Evolutionary conservation across 2,329 filamentous ascomycete species (phyloP).

Genomic region (Venturia asperata): DNA sequence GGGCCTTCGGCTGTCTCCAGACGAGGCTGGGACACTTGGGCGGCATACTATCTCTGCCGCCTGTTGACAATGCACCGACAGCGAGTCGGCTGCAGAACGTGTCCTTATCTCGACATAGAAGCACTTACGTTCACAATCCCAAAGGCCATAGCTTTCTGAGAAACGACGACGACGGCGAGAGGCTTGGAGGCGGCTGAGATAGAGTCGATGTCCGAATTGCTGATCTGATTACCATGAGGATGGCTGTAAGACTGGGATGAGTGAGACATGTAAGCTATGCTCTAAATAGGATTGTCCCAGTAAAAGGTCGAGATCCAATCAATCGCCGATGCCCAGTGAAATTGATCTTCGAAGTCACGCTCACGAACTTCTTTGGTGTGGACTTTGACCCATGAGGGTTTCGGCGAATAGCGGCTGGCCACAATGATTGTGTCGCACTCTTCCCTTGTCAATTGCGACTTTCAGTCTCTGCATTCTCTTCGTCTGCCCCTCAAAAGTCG

Average conservation of each 20-base stretch:
- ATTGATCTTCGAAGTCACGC: neutral
- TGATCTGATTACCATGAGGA: neutral
- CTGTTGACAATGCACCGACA: neutral
- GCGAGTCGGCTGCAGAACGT: neutral
- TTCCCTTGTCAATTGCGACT: neutral
- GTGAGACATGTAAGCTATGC: neutral
- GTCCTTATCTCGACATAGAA: neutral
- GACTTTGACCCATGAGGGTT: neutral
- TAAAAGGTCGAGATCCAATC: neutral
- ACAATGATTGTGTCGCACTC: too few relatives aligned
- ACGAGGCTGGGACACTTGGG: constrained; percentile 7
- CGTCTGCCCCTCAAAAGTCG: neutral
- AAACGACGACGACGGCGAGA: neutral
- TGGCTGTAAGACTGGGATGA: neutral
- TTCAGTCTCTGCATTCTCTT: neutral
- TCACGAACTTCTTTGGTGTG: neutral
- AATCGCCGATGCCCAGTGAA: neutral
- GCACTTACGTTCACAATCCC: neutral
- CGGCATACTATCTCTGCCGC: constrained; percentile 4
- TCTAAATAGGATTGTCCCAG: neutral
- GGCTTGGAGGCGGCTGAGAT: neutral
- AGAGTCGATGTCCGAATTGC: neutral
- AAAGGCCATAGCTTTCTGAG: neutral
- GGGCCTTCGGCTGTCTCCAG: neutral
- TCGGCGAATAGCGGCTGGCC: neutral